Conservation (phyloP, 352 stramenopile genomes). For the Globisporangium paroecandrum region DNA sequence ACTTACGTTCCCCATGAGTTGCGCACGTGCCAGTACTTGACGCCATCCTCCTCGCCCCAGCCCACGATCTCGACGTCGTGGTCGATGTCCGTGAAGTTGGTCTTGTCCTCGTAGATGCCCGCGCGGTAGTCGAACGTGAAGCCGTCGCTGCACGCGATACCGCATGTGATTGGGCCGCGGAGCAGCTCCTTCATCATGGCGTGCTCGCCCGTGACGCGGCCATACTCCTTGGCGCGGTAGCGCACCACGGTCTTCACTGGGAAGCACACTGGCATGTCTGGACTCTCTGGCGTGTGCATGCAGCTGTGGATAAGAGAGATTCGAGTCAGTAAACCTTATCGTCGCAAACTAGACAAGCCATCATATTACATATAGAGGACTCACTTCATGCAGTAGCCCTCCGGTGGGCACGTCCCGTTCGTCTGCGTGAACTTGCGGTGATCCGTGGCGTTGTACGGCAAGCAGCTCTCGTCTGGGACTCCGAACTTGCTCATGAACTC, state of each 20-base stretch:
- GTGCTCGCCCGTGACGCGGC: conserved; percentile 41
- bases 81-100: conserved; percentile 45
- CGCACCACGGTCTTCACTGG: conserved; percentile 49
- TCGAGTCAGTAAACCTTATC: background rate
- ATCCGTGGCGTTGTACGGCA: conserved; percentile 63
- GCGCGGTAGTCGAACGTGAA: conserved; percentile 85
- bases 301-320: conserved; percentile 22
- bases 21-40: conserved; percentile 93
- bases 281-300: conserved; percentile 30
- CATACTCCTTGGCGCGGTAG: conserved; percentile 52
- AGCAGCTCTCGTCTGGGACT: conserved; percentile 49
- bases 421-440: conserved; percentile 44
- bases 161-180: conserved; percentile 86
- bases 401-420: conserved; percentile 55
- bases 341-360: background rate
- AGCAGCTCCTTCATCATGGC: conserved; percentile 65
- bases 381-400: conserved; percentile 69
- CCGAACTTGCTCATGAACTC: conserved; percentile 64
- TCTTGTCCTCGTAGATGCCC: conserved; percentile 84
- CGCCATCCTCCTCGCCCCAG: conserved; percentile 81
- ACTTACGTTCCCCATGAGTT: conserved; percentile 87
- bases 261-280: conserved; percentile 30
- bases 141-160: conserved; percentile 76
- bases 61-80: conserved; percentile 92
- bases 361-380: background rate